A percentile compares a stretch with the other conserved stretches of the same genome.
phyloP scores from a whole-genome alignment of 2,329 filamentous ascomycete genomes.

The Ceratocystiopsis minuta region DNA sequence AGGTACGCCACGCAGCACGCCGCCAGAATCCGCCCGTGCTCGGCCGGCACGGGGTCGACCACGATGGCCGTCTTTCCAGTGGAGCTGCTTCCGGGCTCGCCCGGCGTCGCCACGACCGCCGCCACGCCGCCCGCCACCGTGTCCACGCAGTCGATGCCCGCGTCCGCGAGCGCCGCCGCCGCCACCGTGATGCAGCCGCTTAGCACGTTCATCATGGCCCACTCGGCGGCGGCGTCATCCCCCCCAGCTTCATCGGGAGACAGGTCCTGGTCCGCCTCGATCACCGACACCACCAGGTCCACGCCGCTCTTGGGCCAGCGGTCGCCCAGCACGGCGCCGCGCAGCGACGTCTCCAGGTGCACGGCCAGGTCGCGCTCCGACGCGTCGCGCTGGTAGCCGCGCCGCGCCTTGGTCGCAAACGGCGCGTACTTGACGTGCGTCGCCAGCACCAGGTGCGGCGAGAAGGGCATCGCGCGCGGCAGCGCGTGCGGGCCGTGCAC shows the following conservation, averaged over 20 bases:
- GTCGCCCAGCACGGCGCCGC: constrained; percentile 80
- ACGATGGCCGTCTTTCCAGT: constrained; percentile 31
- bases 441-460: constrained; percentile 75
- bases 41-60: constrained; percentile 65
- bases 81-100: constrained; percentile 1
- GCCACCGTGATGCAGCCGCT: constrained; percentile 87
- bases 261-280: constrained; percentile 80
- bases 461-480: constrained; percentile 78
- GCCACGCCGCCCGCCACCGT: constrained; percentile 78
- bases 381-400: constrained; percentile 72
- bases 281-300: constrained; percentile 82
- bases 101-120: constrained; percentile 42
- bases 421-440: constrained; percentile 95
- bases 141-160: constrained; percentile 90
- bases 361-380: constrained; percentile 78
- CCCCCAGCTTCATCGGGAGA: constrained; percentile 17
- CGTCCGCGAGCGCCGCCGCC: constrained; percentile 81
- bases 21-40: constrained; percentile 60
- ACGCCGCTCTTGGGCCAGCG: constrained; percentile 96
- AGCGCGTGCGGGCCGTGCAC: constrained; percentile 87
- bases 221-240: constrained; percentile 21
- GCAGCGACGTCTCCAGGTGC: constrained; percentile 77
- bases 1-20: constrained; percentile 86
- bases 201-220: constrained; percentile 82
- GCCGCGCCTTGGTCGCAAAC: constrained; percentile 67